phyloP scores from a whole-genome alignment of 192 early-diverging fungal species.

The Funneliformis mosseae region DNA sequence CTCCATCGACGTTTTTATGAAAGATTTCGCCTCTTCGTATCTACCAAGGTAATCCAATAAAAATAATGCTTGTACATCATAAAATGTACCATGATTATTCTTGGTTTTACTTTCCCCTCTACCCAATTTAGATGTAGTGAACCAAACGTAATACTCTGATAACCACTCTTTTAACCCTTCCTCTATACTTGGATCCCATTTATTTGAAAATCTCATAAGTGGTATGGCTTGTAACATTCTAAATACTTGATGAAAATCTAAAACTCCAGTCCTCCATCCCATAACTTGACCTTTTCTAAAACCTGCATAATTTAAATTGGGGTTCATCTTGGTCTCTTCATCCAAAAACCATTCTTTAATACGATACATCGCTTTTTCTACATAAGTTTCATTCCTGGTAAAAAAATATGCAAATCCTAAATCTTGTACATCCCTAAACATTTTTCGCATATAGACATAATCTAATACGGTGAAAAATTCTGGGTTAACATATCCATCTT shows the following conservation, averaged over 20 bases:
- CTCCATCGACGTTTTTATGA: slow-evolving; percentile 36
- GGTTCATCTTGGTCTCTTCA: slow-evolving; percentile 60
- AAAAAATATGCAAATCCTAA: slow-evolving; percentile 59
- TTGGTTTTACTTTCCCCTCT: slow-evolving; percentile 38
- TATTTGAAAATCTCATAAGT: slow-evolving; percentile 39
- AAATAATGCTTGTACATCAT: slow-evolving; percentile 52
- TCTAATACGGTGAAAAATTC: slow-evolving; percentile 53
- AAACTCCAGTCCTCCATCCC: slow-evolving; percentile 47
- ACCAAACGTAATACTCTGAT: slow-evolving; percentile 42
- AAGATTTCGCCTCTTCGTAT: slow-evolving; percentile 36
- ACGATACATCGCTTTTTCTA: slow-evolving; percentile 41
- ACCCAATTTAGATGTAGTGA: slow-evolving; percentile 38
- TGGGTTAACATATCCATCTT: slow-evolving; percentile 55
- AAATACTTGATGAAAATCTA: slow-evolving; percentile 50
- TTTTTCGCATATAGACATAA: slow-evolving; percentile 39
- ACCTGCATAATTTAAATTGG: slow-evolving; percentile 58
- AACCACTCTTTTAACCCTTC: slow-evolving; percentile 45
- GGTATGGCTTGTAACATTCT: slow-evolving; percentile 47
- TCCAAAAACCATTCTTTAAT: slow-evolving; percentile 61
- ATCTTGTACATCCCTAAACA: slow-evolving; percentile 49
- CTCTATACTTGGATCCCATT: slow-evolving; percentile 40
- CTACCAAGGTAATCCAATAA: slow-evolving; percentile 51
- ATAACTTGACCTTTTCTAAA: slow-evolving; percentile 46
- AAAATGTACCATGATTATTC: slow-evolving; percentile 63
- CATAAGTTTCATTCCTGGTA: slow-evolving; percentile 50